Evolutionary conservation across 2,329 filamentous ascomycete genomes (phyloP).

Genomic region (Phaeoacremonium minimum): DNA sequence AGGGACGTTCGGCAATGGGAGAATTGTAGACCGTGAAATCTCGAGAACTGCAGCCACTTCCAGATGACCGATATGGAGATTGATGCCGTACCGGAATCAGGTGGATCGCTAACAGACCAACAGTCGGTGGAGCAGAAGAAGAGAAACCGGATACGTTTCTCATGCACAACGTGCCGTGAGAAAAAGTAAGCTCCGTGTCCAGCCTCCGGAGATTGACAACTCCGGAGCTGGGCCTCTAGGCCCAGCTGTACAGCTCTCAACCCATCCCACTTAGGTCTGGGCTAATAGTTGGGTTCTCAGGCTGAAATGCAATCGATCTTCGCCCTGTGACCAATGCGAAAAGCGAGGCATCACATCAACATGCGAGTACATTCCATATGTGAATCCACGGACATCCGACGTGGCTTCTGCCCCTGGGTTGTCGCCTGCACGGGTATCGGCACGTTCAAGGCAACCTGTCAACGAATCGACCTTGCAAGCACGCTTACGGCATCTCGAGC

Average conservation of each 20-base stretch:
- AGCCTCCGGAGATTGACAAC: not conserved
- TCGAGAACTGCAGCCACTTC: too few relatives aligned
- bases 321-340: constrained; percentile 24
- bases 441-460: constrained; percentile 5
- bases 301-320: constrained; percentile 24
- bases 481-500: constrained; percentile 18
- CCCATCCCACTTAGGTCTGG: too few relatives aligned
- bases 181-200: constrained; percentile 22
- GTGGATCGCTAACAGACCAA: constrained; percentile 1
- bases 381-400: constrained; percentile 3
- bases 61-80: too few relatives aligned
- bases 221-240: not conserved
- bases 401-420: not conserved
- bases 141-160: constrained; percentile 24
- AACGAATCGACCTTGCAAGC: constrained; percentile 12
- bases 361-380: constrained; percentile 20
- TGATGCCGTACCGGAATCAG: too few relatives aligned
- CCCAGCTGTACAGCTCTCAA: not conserved
- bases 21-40: too few relatives aligned
- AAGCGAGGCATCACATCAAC: constrained; percentile 19
- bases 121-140: constrained; percentile 18
- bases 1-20: too few relatives aligned
- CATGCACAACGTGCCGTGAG: constrained; percentile 25
- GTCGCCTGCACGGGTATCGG: too few relatives aligned
- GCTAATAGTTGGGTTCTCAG: constrained; percentile 14